These are phyloP conservation scores for Aspergillus bridgeri DNA, from an alignment of 495 filamentous ascomycete genomes.

Conservation along the genomic window DNA sequence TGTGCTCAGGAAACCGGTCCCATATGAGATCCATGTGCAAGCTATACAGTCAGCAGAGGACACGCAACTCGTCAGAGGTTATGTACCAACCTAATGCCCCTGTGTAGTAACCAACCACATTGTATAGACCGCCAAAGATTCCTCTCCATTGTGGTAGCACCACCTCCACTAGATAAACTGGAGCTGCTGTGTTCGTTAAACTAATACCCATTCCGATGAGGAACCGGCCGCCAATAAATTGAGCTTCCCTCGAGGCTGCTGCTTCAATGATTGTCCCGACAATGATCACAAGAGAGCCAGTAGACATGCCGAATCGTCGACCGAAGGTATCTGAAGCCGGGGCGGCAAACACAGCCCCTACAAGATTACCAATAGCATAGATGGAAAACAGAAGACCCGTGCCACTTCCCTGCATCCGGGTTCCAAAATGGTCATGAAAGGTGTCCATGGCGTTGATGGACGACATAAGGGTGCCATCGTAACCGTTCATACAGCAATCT, in stretches of 20 bases:
- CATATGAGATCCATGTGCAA: slow-evolving; percentile 10
- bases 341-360: slow-evolving; percentile 47
- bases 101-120: slow-evolving; percentile 10
- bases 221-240: slow-evolving; percentile 70
- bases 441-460: slow-evolving; percentile 31
- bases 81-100: slow-evolving; percentile 8
- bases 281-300: slow-evolving; percentile 55
- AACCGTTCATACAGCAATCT: slow-evolving; percentile 42
- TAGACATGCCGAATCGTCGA: slow-evolving; percentile 60
- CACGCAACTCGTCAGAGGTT: not conserved
- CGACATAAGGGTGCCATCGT: slow-evolving; percentile 46
- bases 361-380: slow-evolving; percentile 52
- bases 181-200: slow-evolving; percentile 4
- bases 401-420: slow-evolving; percentile 25
- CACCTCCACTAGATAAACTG: slow-evolving; percentile 2
- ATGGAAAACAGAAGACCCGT: slow-evolving; percentile 55
- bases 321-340: slow-evolving; percentile 51
- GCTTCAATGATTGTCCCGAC: slow-evolving; percentile 56
- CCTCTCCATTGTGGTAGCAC: slow-evolving; percentile 30
- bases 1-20: slow-evolving; percentile 9
- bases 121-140: slow-evolving; percentile 12
- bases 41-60: not conserved
- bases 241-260: slow-evolving; percentile 34
- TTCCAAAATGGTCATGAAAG: slow-evolving; percentile 36
- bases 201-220: slow-evolving; percentile 43